Evolutionary conservation across 768 basidiomycete species (phyloP), one percentile per base, ranked within the genome.

Genomic region (Psilocybe cyanescens): DNA sequence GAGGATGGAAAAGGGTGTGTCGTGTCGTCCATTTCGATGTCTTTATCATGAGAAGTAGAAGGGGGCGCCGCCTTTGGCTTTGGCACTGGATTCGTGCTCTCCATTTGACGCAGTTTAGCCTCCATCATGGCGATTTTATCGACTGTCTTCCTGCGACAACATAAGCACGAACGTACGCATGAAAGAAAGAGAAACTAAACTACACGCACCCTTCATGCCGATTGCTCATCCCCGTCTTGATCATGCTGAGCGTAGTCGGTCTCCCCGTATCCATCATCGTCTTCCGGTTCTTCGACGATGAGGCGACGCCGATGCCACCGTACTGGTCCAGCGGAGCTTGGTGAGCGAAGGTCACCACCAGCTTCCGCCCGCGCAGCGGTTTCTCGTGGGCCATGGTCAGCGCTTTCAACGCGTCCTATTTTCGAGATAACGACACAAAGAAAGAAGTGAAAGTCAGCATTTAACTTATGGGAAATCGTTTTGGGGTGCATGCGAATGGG

Each of bases 51-150:
- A 19, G 35, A 24, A 63, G 48, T 1, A 64, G 63, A 16, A 63
- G 65, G 17, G 8, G 70, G 57, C 1, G 31, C 0, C 5, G 0
- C 41, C 1, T 8, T 57, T 49, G 46, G 31, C 16, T 48, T 61
- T 57, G 63, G 66, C 31, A 67, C 71, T 11, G 74, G 75, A 52
- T 74, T 74, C 29, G 74, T 73, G 52, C 74, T 71, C 67, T 87
- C 86, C 84, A 97, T 87, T 53, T 93, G 86, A 16, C 87, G 84
- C 24, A 99, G 80, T 74, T 99, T 99, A 2, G 97, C 97, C 75
- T 99, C 97, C 83, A 98, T 91, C 69, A 90, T 85, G 7, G 95
- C 95, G 67, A 99, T 99, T 76, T 98, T 97, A 67, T 87, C 88
- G 47, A 83, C 78, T 1, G 93, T 95, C 53, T 92, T 96, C 68